Base-by-base conservation (phyloP, 306 rosid species). In the Quercus aquifolioides region DNA sequence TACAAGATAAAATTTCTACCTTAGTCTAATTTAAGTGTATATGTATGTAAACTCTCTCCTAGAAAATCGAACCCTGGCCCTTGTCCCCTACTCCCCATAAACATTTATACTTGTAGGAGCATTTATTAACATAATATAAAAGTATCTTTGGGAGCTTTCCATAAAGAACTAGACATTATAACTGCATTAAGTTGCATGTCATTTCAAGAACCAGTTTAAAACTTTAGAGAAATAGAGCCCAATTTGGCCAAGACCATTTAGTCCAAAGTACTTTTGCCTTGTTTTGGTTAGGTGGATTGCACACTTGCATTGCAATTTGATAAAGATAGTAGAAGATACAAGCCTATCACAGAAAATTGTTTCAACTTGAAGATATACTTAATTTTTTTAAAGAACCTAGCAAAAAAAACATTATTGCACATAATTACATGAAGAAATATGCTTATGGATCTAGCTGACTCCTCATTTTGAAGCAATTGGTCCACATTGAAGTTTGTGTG, bases 31-130 rank as follows among this genome's bases (percentile, higher is more conserved):
- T 0, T 33, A 31, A 5, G 0, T 31, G 1, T 33, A 33, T 5
- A 33, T 33, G 0, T 5, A 0, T 5, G 1, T 33, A 33, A 33
- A 5, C 6, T 33, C 0, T 0, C 6, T 5, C 6, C 38, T 33
- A 1, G 0, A 33, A 0, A 33, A 1, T 33, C 5, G 1, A 33
- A 33, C 1, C 5, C 5, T 1, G 5, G 1, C 0, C 0, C 5
- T 31, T 4, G 0, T 4, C 5, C 5, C 33, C 1, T 31, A 31
- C 38, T 33, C 38, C 6, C 38, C 1, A 33, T 1, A 33, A 5
- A 1, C 38, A 33, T 33, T 33, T 33, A 33, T 33, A 5, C 6
- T 5, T 5, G 1, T 5, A 0, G 1, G 0, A 33, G 1, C 6
- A 33, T 33, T 41, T 41, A 41, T 41, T 41, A 41, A 7, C 3